Percentiles rank a stretch among this genome's conserved stretches.
Conservation (phyloP, 805 yeast genomes). For the Kluyveromyces nonfermentans region DNA sequence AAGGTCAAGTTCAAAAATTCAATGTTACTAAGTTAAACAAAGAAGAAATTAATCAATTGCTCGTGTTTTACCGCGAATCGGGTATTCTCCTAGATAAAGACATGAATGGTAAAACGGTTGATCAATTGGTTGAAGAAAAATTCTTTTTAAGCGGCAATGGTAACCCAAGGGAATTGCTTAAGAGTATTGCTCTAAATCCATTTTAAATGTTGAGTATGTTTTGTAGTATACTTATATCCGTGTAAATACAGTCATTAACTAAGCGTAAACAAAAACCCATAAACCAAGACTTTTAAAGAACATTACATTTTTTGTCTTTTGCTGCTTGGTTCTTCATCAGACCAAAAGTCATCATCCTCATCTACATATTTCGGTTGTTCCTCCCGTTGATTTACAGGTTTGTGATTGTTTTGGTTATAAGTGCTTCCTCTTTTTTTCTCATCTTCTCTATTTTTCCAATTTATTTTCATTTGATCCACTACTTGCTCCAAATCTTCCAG, state of each 20-base stretch:
- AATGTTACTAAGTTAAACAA: constrained; percentile 36
- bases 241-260: constrained; percentile 2
- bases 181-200: constrained; percentile 20
- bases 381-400: neutral
- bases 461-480: constrained; percentile 44
- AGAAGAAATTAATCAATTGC: constrained; percentile 35
- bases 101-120: constrained; percentile 23
- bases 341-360: constrained; percentile 27
- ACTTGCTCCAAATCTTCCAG: constrained; percentile 62
- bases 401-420: constrained; percentile 2
- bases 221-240: neutral
- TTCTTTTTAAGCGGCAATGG: constrained; percentile 57
- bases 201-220: constrained; percentile 1
- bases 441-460: constrained; percentile 53
- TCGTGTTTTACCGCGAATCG: constrained; percentile 34
- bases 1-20: constrained; percentile 31
- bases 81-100: constrained; percentile 33
- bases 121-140: constrained; percentile 37
- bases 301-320: neutral
- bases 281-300: neutral
- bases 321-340: constrained; percentile 13
- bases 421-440: constrained; percentile 12
- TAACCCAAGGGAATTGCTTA: constrained; percentile 45
- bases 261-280: neutral
- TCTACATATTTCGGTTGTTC: constrained; percentile 24